A percentile compares a stretch with the other conserved stretches of the same genome.
Conservation (phyloP, 2,329 filamentous ascomycete genomes). For the Aspergillus versicolor region DNA sequence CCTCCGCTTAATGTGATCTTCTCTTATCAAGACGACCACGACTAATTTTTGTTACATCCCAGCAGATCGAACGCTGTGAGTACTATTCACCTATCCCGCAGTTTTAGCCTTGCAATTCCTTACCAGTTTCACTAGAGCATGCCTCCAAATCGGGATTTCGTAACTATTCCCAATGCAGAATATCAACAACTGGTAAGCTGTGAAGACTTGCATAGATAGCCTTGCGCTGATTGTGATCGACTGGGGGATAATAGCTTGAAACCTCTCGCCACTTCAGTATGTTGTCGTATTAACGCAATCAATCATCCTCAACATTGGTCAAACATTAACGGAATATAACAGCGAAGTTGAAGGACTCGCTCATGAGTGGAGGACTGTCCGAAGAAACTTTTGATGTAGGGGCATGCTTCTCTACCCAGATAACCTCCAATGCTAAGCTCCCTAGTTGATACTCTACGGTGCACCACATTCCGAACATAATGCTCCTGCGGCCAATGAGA, state of each 20-base stretch:
- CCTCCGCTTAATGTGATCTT: neutral
- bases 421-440: constrained; percentile 15
- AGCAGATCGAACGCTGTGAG: constrained; percentile 15
- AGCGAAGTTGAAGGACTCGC: constrained; percentile 50
- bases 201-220: neutral
- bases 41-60: neutral
- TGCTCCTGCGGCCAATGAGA: neutral
- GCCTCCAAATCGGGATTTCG: constrained; percentile 38
- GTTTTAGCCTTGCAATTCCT: neutral
- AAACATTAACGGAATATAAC: constrained; percentile 6
- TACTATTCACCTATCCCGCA: neutral
- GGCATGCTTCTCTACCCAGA: constrained; percentile 3
- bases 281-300: neutral
- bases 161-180: constrained; percentile 61
- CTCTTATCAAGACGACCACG: neutral
- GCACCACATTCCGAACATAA: neutral
- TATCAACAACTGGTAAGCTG: constrained; percentile 58
- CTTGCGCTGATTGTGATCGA: neutral
- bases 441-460: constrained; percentile 23
- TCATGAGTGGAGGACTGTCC: constrained; percentile 53
- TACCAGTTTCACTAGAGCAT: constrained; percentile 29
- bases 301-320: neutral
- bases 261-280: constrained; percentile 16
- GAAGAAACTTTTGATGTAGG: constrained; percentile 50
- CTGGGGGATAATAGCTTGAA: constrained; percentile 15